Evolutionary conservation across 345 rosid species (phyloP), one percentile per base, ranked within the genome.

Genomic region (Hypericum androsaemum): DNA sequence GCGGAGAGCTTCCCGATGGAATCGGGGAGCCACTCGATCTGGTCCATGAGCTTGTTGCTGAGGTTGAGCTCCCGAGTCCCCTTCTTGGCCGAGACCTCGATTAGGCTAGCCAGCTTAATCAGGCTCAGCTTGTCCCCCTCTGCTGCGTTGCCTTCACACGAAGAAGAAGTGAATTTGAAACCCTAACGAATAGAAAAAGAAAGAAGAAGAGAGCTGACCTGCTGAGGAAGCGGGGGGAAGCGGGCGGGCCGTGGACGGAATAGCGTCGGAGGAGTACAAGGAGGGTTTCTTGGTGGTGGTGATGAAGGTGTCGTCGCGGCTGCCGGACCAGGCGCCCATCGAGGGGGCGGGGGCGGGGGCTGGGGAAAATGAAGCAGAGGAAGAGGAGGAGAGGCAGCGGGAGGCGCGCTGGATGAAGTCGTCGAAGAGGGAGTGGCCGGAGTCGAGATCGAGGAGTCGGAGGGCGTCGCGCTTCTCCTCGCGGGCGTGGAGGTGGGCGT

Each of bases 1-100:
- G 76, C 64, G 6, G 83, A 78, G 38, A 92, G 61, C 72, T 85
- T 92, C 45, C 96, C 98, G n/a, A 85, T 62, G 6, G 98, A 92
- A 52, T 85, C 98, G 1, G 98, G 98, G 28, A 92, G 78, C 98
- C 98, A 92, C 11, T 83, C 97, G 7, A 88, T 69, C 57, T 83
- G 83, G 66, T 92, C 95, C 80, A 74, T 83, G 73, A 92, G 64
- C 74, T 74, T 88, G 71, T 72, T 76, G 57, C 78, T 94, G 49
- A 92, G 88, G 61, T 81, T 78, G 62, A 92, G 82, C 65, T 88
- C 97, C 46, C 66, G 71, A 0, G 84, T 79, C 60, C 86, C 88
- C 68, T 85, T 92, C 79, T 85, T 92, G 5, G 88, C 67, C 0
- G 88, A 88, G 35, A 78, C 86, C 61, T 92, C 98, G 59, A 92